Conservation (phyloP, 2,329 filamentous ascomycete species). For the Pestalotiopsis fici region DNA sequence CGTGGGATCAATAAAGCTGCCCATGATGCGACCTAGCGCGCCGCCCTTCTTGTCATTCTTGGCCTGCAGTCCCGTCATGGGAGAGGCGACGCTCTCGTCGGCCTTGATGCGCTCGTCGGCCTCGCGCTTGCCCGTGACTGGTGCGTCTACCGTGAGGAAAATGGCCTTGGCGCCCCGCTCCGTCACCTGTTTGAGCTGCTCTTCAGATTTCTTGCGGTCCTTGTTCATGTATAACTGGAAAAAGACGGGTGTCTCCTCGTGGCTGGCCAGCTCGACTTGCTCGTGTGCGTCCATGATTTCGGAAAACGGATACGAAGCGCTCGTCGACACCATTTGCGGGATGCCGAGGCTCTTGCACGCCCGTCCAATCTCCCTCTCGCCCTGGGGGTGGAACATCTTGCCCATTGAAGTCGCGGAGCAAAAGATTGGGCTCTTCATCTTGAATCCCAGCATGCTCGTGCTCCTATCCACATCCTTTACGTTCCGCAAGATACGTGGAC, state of each 20-base stretch:
- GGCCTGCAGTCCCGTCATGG: slow-evolving; percentile 50
- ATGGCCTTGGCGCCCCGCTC: slow-evolving; percentile 49
- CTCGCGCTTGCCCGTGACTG: slow-evolving; percentile 57
- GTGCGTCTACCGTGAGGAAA: slow-evolving; percentile 60
- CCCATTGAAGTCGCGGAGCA: slow-evolving; percentile 14
- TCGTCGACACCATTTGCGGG: slow-evolving; percentile 14
- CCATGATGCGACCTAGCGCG: slow-evolving; percentile 56
- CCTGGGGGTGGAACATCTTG: slow-evolving; percentile 12
- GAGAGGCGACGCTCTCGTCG: slow-evolving; percentile 46
- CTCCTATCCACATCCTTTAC: not conserved
- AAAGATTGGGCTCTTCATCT: slow-evolving; percentile 10
- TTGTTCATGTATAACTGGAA: slow-evolving; percentile 17
- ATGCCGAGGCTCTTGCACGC: slow-evolving; percentile 7
- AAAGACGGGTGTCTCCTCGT: slow-evolving; percentile 9
- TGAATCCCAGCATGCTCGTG: slow-evolving; percentile 12
- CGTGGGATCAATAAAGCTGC: slow-evolving; percentile 56
- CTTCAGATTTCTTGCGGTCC: slow-evolving; percentile 11
- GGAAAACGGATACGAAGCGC: slow-evolving; percentile 7
- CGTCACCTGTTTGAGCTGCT: slow-evolving; percentile 1
- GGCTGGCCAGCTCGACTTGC: not conserved
- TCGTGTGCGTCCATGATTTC: slow-evolving; percentile 5
- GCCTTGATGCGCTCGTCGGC: slow-evolving; percentile 46
- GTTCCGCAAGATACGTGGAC: slow-evolving; percentile 11
- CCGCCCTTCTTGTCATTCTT: slow-evolving; percentile 56
- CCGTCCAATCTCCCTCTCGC: slow-evolving; percentile 9